Percentiles rank a stretch among this genome's conserved stretches.
Conservation (phyloP, 1,139 yeast genomes). For the Magnusiomyces tetraspermus region DNA sequence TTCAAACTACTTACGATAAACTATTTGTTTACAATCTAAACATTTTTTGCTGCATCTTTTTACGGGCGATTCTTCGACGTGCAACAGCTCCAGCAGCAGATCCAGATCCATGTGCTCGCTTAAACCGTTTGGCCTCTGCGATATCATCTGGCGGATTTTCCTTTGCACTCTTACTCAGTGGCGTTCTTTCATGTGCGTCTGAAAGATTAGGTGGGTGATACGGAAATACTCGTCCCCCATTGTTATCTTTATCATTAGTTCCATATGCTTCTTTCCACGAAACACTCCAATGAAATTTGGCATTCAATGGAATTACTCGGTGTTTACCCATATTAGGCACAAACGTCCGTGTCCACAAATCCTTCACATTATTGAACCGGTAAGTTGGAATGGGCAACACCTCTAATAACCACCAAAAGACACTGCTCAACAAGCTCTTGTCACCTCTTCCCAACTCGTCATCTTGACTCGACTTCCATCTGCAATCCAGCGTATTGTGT, state of each 20-base stretch:
- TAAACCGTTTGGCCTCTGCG: not conserved
- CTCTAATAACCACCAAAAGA: conserved; percentile 53
- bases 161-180: not conserved
- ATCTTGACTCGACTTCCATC: not conserved
- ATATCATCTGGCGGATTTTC: conserved; percentile 2
- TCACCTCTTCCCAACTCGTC: conserved; percentile 2
- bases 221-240: too few species aligned
- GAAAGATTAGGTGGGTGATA: conserved; percentile 1
- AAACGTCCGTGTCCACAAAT: conserved; percentile 40
- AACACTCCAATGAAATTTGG: conserved; percentile 53
- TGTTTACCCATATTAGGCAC: conserved; percentile 47
- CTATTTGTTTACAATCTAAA: not conserved
- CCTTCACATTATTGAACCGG: conserved; percentile 38
- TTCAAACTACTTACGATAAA: not conserved
- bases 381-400: conserved; percentile 46
- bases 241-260: not conserved
- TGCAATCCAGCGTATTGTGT: conserved; percentile 16
- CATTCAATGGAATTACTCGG: conserved; percentile 41
- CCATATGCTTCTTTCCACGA: conserved; percentile 33
- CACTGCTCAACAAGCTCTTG: conserved; percentile 2
- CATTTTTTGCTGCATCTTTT: not conserved
- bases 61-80: not conserved
- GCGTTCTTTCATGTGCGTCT: not conserved
- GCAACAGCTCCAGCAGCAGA: not conserved
- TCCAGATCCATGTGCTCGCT: not conserved